A percentile compares a stretch with the other conserved stretches of the same genome.
These are phyloP conservation scores for Pseudonitzschia multistriata DNA, from an alignment of 108 stramenopile genomes.

Conservation along the genomic window DNA sequence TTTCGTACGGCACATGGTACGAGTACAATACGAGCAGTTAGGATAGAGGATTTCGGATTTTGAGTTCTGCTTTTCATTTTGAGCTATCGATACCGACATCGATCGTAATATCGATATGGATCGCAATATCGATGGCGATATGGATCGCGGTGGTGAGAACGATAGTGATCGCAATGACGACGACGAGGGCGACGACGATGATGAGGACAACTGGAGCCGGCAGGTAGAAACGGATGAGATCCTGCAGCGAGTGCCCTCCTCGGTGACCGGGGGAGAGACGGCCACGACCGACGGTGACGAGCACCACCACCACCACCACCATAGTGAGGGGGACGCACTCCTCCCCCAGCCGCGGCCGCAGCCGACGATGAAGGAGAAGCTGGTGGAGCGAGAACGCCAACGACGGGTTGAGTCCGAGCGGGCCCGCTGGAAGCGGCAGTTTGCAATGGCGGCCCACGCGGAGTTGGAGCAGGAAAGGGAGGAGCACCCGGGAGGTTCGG, in stretches of 20 bases:
- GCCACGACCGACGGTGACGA: constrained; percentile 3
- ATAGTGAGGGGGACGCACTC: neutral
- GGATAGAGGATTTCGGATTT: too few species aligned
- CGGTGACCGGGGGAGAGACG: constrained; percentile 13
- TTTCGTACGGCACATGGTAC: too few species aligned
- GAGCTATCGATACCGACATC: neutral
- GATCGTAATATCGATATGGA: neutral
- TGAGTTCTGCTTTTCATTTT: too few species aligned
- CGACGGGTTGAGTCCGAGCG: constrained; percentile 69
- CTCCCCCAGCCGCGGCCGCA: constrained; percentile 43
- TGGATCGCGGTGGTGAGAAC: neutral
- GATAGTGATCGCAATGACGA: neutral
- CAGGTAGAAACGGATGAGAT: constrained; percentile 44
- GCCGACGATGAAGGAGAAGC: constrained; percentile 67
- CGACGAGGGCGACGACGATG: constrained; percentile 5
- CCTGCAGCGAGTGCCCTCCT: constrained; percentile 13
- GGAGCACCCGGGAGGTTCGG: neutral
- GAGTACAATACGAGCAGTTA: too few species aligned
- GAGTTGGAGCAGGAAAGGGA: constrained; percentile 20
- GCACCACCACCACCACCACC: neutral
- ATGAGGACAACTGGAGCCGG: constrained; percentile 51
- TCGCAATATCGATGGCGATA: neutral
- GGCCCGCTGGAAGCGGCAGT: constrained; percentile 67
- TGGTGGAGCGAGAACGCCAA: constrained; percentile 77
- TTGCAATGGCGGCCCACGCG: constrained; percentile 48